Evolutionary conservation across 345 rosid genomes (phyloP).

Genomic region (Microthlaspi erraticum): DNA sequence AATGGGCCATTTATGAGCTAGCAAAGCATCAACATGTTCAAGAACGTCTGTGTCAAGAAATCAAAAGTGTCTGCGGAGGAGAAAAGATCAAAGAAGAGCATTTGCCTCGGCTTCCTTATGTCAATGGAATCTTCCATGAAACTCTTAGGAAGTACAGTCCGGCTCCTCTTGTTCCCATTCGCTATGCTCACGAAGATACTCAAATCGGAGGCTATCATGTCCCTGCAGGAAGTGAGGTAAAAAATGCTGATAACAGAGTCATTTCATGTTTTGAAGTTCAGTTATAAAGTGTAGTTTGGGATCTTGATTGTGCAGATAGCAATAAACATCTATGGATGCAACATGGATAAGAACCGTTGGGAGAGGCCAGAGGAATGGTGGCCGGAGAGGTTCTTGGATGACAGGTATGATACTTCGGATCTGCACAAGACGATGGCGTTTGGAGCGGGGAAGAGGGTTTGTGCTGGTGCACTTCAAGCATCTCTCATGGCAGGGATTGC

Average conservation of each 20-base stretch:
- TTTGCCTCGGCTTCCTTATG: conserved; percentile 58
- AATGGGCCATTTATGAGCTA: conserved; percentile 92
- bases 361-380: conserved; percentile 71
- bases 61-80: conserved; percentile 56
- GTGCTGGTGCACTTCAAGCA: conserved; percentile 86
- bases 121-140: conserved; percentile 78
- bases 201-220: conserved; percentile 71
- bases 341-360: conserved; percentile 83
- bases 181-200: conserved; percentile 79
- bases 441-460: conserved; percentile 79
- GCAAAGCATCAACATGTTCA: conserved; percentile 67
- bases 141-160: conserved; percentile 85
- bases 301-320: conserved; percentile 66
- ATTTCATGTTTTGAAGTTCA: conserved; percentile 8
- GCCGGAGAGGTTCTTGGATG: conserved; percentile 76
- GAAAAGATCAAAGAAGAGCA: conserved; percentile 69
- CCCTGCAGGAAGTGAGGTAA: conserved; percentile 80
- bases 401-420: conserved; percentile 56
- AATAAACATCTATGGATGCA: conserved; percentile 84
- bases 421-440: conserved; percentile 91
- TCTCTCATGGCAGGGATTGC: conserved; percentile 57
- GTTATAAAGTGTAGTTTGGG: neutral
- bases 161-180: conserved; percentile 67
- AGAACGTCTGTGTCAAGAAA: conserved; percentile 60
- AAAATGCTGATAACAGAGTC: neutral